These are phyloP conservation scores for Solanum verrucosum DNA, from an alignment of 257 asterid genomes.

Conservation along the genomic window DNA sequence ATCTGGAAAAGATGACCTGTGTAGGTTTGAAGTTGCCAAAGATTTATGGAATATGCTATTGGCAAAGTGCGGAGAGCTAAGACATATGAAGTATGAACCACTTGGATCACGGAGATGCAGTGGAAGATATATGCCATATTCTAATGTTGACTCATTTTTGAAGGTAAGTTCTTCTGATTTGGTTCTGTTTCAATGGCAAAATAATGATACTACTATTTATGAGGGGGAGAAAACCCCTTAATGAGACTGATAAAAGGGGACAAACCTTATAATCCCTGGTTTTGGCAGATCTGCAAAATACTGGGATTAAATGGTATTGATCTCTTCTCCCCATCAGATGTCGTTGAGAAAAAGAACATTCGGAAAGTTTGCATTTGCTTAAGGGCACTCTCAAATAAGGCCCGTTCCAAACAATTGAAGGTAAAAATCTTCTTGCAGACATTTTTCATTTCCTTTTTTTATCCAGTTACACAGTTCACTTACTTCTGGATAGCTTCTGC, in stretches of 20 bases:
- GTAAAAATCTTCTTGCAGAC: slow-evolving; percentile 25
- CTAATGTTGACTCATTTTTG: slow-evolving; percentile 81
- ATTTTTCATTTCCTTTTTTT: neutral
- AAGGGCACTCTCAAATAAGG: slow-evolving; percentile 75
- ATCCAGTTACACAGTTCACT: neutral
- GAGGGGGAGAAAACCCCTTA: neutral
- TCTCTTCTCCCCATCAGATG: slow-evolving; percentile 93
- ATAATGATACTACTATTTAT: neutral
- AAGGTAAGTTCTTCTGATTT: slow-evolving; percentile 38
- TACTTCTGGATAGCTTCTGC: neutral
- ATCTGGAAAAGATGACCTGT: neutral
- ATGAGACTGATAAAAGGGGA: neutral
- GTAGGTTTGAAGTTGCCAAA: slow-evolving; percentile 72
- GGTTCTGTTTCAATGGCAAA: neutral
- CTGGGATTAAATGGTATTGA: slow-evolving; percentile 87
- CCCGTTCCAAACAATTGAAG: slow-evolving; percentile 65
- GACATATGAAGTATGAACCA: slow-evolving; percentile 49
- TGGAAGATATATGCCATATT: slow-evolving; percentile 85
- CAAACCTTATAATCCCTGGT: neutral
- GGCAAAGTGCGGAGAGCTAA: slow-evolving; percentile 61
- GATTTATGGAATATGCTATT: slow-evolving; percentile 55
- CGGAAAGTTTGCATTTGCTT: slow-evolving; percentile 90
- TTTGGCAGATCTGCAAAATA: slow-evolving; percentile 61
- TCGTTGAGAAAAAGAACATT: slow-evolving; percentile 66
- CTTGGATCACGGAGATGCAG: slow-evolving; percentile 57